These are phyloP conservation scores for Mycena metata DNA, from an alignment of 768 basidiomycete genomes.

Conservation along the genomic window DNA sequence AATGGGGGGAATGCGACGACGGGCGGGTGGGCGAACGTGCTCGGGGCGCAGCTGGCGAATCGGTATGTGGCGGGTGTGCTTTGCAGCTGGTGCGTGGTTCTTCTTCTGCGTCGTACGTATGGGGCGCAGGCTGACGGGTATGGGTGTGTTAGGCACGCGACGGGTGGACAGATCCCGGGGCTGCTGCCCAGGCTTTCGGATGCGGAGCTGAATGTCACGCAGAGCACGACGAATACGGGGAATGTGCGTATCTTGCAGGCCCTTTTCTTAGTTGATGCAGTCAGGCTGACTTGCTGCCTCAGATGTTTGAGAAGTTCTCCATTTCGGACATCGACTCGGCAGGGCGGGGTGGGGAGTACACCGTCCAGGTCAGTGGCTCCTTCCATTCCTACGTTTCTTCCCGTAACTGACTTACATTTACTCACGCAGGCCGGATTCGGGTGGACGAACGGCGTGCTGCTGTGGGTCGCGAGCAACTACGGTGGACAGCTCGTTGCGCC, in stretches of 20 bases:
- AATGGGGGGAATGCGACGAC: slow-evolving; percentile 77
- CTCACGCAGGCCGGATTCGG: slow-evolving; percentile 77
- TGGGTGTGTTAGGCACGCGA: slow-evolving; percentile 76
- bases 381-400: slow-evolving; percentile 14
- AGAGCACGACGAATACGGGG: slow-evolving; percentile 76
- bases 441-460: slow-evolving; percentile 88
- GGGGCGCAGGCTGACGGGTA: background rate
- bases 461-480: slow-evolving; percentile 81
- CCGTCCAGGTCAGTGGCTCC: slow-evolving; percentile 70
- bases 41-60: slow-evolving; percentile 84
- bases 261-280: background rate
- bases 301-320: slow-evolving; percentile 95
- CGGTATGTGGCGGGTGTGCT: slow-evolving; percentile 86
- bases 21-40: slow-evolving; percentile 75
- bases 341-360: slow-evolving; percentile 89
- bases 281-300: background rate
- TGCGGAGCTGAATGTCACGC: slow-evolving; percentile 76
- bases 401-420: slow-evolving; percentile 11
- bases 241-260: slow-evolving; percentile 65
- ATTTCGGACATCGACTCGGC: slow-evolving; percentile 82
- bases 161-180: slow-evolving; percentile 85
- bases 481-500: slow-evolving; percentile 73
- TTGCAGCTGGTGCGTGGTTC: slow-evolving; percentile 83
- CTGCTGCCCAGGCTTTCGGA: slow-evolving; percentile 79
- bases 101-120: background rate